phyloP scores from a whole-genome alignment of 2,329 filamentous ascomycete species.

The Fusarium abutilonis region DNA sequence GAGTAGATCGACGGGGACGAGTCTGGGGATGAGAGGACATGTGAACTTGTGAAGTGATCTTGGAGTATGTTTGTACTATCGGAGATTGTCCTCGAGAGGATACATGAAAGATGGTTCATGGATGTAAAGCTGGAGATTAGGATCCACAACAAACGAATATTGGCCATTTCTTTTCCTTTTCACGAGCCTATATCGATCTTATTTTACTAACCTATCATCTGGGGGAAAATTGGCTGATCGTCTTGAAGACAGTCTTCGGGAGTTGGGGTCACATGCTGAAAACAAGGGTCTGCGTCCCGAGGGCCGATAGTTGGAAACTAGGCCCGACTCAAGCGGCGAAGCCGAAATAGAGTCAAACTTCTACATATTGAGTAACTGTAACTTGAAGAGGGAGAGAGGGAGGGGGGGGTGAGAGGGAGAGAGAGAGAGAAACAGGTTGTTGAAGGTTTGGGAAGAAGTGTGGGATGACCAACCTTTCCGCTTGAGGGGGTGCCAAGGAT shows the following conservation, averaged over 20 bases:
- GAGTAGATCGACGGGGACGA: conserved; percentile 36
- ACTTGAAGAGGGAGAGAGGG: neutral
- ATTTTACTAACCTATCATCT: neutral
- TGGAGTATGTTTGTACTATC: neutral
- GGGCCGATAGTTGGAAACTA: conserved; percentile 20
- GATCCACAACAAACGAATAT: conserved; percentile 29
- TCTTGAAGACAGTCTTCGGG: neutral
- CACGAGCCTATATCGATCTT: neutral
- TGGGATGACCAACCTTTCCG: conserved; percentile 16
- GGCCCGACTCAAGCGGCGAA: conserved; percentile 19
- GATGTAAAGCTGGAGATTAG: neutral
- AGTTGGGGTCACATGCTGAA: conserved; percentile 24
- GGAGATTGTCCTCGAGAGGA: conserved; percentile 11
- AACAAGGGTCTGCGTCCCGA: conserved; percentile 9
- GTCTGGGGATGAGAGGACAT: conserved; percentile 19
- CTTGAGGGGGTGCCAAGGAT: conserved; percentile 18
- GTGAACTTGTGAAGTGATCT: conserved; percentile 20
- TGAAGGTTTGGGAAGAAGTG: neutral
- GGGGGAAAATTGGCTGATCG: conserved; percentile 1
- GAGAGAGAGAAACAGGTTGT: conserved; percentile 18
- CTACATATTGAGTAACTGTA: neutral
- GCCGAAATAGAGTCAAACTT: conserved; percentile 10
- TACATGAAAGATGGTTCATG: no score
- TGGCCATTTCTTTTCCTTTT: neutral
- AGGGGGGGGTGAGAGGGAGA: no score